Percentiles rank a stretch among this genome's conserved stretches.
These are phyloP conservation scores for Andalucia godoyi DNA, from an alignment of 78 protist genomes.

Conservation along the genomic window DNA sequence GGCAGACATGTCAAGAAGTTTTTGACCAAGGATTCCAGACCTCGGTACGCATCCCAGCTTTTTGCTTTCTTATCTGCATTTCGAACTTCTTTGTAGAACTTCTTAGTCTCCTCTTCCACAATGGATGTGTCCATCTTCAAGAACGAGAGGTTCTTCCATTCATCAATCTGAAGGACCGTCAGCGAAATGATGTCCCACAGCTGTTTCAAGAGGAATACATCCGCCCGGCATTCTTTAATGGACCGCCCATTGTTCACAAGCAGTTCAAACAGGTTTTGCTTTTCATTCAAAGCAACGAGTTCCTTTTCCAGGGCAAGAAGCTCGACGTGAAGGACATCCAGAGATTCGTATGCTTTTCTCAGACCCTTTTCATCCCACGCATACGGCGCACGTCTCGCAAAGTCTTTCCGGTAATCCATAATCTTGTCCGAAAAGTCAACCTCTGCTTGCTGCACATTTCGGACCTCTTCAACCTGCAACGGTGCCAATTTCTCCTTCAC, in stretches of 20 bases:
- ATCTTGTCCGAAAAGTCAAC: background rate
- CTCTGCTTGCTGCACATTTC: background rate
- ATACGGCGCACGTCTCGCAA: background rate
- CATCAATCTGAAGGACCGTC: background rate
- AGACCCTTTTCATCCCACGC: background rate
- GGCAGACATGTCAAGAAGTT: constrained; percentile 47
- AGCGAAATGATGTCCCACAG: constrained; percentile 49
- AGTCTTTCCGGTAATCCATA: constrained; percentile 7
- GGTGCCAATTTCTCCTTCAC: background rate
- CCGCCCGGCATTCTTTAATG: constrained; percentile 8
- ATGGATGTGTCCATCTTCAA: constrained; percentile 26
- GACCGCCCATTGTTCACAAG: background rate
- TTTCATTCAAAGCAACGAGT: background rate
- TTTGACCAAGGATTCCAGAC: constrained; percentile 32
- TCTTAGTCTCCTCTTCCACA: constrained; percentile 37
- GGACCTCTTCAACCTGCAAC: constrained; percentile 23
- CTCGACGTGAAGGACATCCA: constrained; percentile 1
- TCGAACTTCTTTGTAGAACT: constrained; percentile 11
- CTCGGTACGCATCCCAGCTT: constrained; percentile 31
- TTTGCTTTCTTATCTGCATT: background rate
- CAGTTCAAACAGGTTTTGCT: constrained; percentile 32
- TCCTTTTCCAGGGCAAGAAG: background rate
- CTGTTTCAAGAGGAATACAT: constrained; percentile 17
- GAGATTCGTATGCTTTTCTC: constrained; percentile 7
- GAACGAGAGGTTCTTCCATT: constrained; percentile 25